Conservation (phyloP, 805 yeast genomes). For the Kuraishia capsulata region DNA sequence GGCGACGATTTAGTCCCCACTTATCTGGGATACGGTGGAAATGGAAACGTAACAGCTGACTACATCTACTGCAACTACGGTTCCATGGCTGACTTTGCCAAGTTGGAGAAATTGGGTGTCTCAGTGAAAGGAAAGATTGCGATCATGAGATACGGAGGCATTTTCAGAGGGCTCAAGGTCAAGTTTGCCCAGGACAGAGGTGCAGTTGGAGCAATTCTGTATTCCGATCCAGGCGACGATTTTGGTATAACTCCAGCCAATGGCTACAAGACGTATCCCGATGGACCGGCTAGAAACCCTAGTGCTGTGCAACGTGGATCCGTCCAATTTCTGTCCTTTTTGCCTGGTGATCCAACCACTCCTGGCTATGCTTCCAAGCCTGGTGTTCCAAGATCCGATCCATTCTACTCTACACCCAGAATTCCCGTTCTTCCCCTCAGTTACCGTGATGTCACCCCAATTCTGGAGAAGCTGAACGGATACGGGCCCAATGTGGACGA, state of each 20-base stretch:
- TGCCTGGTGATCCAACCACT: constrained; percentile 64
- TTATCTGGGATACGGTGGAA: constrained; percentile 62
- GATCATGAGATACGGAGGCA: constrained; percentile 47
- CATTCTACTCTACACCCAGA: constrained; percentile 41
- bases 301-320: constrained; percentile 39
- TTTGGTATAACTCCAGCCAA: constrained; percentile 42
- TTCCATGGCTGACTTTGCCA: constrained; percentile 38
- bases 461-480: constrained; percentile 44
- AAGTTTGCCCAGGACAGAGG: constrained; percentile 58
- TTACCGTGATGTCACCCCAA: constrained; percentile 45
- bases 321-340: constrained; percentile 44
- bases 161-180: constrained; percentile 64
- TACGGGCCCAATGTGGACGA: constrained; percentile 41
- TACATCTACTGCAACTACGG: constrained; percentile 57
- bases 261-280: constrained; percentile 57
- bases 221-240: constrained; percentile 30
- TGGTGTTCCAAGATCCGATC: constrained; percentile 38
- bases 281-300: constrained; percentile 65
- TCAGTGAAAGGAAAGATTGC: constrained; percentile 40
- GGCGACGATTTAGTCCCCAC: constrained; percentile 44
- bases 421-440: constrained; percentile 58
- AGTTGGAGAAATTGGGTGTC: constrained; percentile 18
- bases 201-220: constrained; percentile 50
- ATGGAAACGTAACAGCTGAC: constrained; percentile 53
- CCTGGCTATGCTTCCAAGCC: constrained; percentile 51